Evolutionary conservation across 2,329 filamentous ascomycete species (phyloP).

Genomic region (Diplocarpon mali): DNA sequence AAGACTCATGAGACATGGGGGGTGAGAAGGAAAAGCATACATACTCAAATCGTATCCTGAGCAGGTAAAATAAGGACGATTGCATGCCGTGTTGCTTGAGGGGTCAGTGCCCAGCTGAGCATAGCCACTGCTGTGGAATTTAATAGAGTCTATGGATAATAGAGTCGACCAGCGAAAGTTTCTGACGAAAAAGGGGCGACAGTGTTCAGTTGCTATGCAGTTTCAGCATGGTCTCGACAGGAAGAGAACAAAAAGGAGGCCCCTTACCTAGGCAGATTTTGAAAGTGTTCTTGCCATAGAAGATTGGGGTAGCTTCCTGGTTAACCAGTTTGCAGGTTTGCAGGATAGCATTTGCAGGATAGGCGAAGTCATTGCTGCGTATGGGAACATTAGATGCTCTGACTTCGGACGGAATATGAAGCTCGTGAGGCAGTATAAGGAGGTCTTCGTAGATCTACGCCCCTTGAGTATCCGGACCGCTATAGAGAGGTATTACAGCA

Average conservation of each 20-base stretch:
- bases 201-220: not conserved
- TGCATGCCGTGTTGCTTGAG: not conserved
- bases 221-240: not conserved
- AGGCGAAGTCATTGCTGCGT: not conserved
- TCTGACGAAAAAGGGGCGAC: conserved; percentile 6
- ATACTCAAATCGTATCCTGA: not conserved
- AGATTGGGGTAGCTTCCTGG: conserved; percentile 23
- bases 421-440: conserved; percentile 13
- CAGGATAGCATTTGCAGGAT: conserved; percentile 23
- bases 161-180: conserved; percentile 16
- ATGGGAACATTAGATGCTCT: not conserved
- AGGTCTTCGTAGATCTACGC: conserved; percentile 13
- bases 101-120: not conserved
- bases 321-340: conserved; percentile 26
- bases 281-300: conserved; percentile 27
- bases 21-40: no score
- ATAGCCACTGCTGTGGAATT: conserved; percentile 6
- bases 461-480: no score
- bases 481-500: not conserved
- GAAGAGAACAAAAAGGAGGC: not conserved
- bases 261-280: conserved; percentile 18
- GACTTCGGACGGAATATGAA: conserved; percentile 6
- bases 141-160: conserved; percentile 5
- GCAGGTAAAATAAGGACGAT: not conserved
- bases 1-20: no score